Base-by-base conservation (phyloP, 805 yeast genomes). In the Nakazawaea peltata region DNA sequence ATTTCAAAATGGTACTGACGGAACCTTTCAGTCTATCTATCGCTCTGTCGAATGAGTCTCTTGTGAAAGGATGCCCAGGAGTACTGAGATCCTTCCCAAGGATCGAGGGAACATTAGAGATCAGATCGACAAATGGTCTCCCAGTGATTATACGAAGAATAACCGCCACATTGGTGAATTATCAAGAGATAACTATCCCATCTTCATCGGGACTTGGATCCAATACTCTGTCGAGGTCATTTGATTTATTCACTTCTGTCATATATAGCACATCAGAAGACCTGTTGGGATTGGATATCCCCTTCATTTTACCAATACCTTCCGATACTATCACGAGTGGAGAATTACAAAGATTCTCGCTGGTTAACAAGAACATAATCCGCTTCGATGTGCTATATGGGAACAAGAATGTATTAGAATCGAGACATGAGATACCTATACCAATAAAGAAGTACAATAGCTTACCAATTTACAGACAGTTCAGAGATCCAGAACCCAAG, bases 31-130 rank as follows among this genome's bases (percentile, higher is more conserved):
- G 18, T 15, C 13, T 28, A 5, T 9, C 12, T 4, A 11, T 28
- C 7, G 19, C 8, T 5, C 29, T 27, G 29, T 65, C 75, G 26
- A 70, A 69, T 31, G 59, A 63, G 19, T 62, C 74, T n/a, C 56
- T 73, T 0, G 73, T 78, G 2, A 57, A 67, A 33, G 86, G 86
- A 3, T 74, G 81, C 53, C 84, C 85, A 0, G 86, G 86, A 1
- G 74, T 78, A 1, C 74, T 79, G 1, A 66, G 74, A 34, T 75
- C 73, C 3, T 53, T 65, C 32, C 84, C 85, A 2, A 63, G 82
- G 19, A 57, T 77, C 3, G 74, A 75, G 36, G 74, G 81, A 7
- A 68, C 65, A 18, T 48, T 78, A 12, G 73, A 75, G 42, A 50
- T 77, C 13, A 58, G 83, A 36, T 68, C 80, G 1, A 59, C 59